Base-by-base conservation (phyloP, 306 rosid genomes). In the Rosa persica region DNA sequence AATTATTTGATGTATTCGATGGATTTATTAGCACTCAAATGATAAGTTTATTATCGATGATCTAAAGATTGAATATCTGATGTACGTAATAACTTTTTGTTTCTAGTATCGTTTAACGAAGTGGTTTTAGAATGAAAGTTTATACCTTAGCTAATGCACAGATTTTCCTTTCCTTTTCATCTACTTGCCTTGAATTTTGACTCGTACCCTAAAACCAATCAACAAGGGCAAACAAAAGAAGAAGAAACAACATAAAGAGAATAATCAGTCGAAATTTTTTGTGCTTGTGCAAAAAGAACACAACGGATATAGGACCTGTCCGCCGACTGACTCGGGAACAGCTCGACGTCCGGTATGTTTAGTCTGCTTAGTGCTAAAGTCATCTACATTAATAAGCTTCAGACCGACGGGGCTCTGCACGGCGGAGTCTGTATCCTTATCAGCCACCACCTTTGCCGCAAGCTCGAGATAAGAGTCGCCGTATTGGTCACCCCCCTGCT, bases 381-480 rank as follows among this genome's bases (percentile, higher is more conserved):
- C 88, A 1, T 73, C 69, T 0, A 74, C 78, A 7, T 20, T 66
- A 8, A 66, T 66, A 19, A 66, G 70, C 70, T 66, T 66, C 70
- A 66, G 46, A 17, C 70, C 70, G 0, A 20, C 47, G 13, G 70
- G 70, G 8, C 88, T 86, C 42, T 73, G 74, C 6, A 0, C 40
- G 11, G 91, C 89, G 0, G 94, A 64, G 42, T 64, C 70, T 0
- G 91, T 84, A 7, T 88, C 94, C 74, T 51, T 64, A 1, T 89
- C 87, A 12, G 85, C 61, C 55, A 85, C 89, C 58, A 72, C 34
- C 78, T 85, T 84, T 27, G 54, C 57, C 7, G 81, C 84, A 3
- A 90, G 83, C 27, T 81, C 83, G 4, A 72, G 73, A 43, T 88
- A 87, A 6, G 83, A 67, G 46, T 90, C 93, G 4, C 88, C 90